Conservation (phyloP, 805 yeast genomes). For the Lachancea cidri region DNA sequence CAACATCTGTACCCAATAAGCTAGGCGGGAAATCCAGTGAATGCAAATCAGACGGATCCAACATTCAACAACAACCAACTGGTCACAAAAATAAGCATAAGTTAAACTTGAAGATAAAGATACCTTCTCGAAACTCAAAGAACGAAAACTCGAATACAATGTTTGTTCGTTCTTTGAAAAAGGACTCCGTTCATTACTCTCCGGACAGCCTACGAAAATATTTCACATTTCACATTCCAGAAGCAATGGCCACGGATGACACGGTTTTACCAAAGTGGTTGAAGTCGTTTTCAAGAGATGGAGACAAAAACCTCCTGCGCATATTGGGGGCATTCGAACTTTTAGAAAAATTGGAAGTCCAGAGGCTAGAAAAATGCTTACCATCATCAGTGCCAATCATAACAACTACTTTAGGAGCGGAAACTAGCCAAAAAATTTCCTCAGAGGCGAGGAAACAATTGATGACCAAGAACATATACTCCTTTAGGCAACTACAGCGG, state of each 20-base stretch:
- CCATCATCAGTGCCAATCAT: constrained; percentile 6
- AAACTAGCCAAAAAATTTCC: no score
- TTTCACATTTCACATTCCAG: constrained; percentile 27
- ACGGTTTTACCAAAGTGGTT: constrained; percentile 32
- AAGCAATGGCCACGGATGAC: constrained; percentile 15
- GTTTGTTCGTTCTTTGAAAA: constrained; percentile 31
- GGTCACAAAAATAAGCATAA: constrained; percentile 6
- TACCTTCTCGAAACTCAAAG: constrained; percentile 11
- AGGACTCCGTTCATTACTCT: constrained; percentile 30
- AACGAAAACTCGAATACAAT: constrained; percentile 18
- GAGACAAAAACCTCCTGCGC: constrained; percentile 22
- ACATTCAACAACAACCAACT: background rate
- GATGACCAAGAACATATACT: constrained; percentile 5
- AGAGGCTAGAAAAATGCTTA: constrained; percentile 27
- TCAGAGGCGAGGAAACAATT: no score
- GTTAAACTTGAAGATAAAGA: constrained; percentile 7
- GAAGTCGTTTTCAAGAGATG: constrained; percentile 13
- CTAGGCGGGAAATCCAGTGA: background rate
- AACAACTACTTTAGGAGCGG: no score
- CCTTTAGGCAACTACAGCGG: constrained; percentile 10
- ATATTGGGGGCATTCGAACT: constrained; percentile 32
- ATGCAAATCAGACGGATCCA: background rate
- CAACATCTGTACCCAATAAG: background rate
- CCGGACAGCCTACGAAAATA: constrained; percentile 29
- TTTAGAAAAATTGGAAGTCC: constrained; percentile 32